Evolutionary conservation across 495 filamentous ascomycete species (phyloP), one percentile per base, ranked within the genome.

Genomic region (Bombardia bombarda): DNA sequence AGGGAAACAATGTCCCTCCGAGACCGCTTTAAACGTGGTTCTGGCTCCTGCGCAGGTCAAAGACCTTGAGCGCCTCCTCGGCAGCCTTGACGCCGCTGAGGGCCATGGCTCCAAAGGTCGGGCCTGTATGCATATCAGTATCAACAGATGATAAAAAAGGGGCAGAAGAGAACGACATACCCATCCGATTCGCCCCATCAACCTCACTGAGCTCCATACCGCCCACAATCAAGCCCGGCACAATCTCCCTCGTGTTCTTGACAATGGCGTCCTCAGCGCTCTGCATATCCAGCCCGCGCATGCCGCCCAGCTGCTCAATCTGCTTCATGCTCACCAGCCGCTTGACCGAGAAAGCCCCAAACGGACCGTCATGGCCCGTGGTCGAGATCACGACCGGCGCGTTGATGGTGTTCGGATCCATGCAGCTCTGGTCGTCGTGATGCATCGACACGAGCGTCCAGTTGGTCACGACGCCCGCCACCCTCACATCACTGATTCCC

Each of bases 321-420:
- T 77, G 71, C 61, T 78, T 72, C 86, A 95, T 93, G 55, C 75
- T 79, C 28, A 88, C 85, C 10, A 92, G 75, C 32, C 86, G 75
- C 76, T 92, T 92, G 56, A 83, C 87, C 46, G 70, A 78, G 75
- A 95, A 95, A 31, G 88, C 88, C 43, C 88, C 88, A 57, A 90
- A 90, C 12, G 88, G 88, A 5, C 86, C 88, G 49, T 95, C 88
- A 52, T 95, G 88, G 25, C 88, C 88, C 8, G 88, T 93, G 31
- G 87, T 93, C 44, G 79, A 84, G 64, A 95, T 83, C 49, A 92
- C 69, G 43, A 95, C 60, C 2, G 87, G 86, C 3, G 86, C 84
- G 58, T 93, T 93, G 74, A 95, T 89, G 60, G 87, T 93, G 74
- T 89, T 95, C 48, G 88, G 88, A 62, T 95, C 88, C 86, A 92